phyloP scores from a whole-genome alignment of 192 early-diverging fungal species.

The Helicostylum pulchrum region DNA sequence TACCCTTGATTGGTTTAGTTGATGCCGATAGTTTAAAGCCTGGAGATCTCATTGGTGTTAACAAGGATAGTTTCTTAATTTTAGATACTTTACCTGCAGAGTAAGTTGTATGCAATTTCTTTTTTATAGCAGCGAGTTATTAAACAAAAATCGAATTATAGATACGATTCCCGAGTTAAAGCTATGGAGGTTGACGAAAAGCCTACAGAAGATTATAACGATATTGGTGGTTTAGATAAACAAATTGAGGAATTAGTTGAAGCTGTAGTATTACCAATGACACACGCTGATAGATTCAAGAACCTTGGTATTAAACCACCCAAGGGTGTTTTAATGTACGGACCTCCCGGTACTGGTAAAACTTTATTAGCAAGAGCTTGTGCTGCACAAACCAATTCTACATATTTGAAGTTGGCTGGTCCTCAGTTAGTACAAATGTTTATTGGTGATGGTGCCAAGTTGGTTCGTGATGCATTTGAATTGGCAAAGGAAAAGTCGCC shows the following conservation, averaged over 20 bases:
- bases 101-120: slow-evolving; percentile 42
- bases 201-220: slow-evolving; percentile 96
- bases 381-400: slow-evolving; percentile 94
- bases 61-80: slow-evolving; percentile 96
- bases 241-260: slow-evolving; percentile 87
- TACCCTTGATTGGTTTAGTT: slow-evolving; percentile 96
- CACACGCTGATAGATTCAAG: slow-evolving; percentile 82
- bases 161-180: slow-evolving; percentile 96
- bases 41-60: slow-evolving; percentile 96
- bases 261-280: slow-evolving; percentile 85
- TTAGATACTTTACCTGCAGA: slow-evolving; percentile 95
- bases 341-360: slow-evolving; percentile 83
- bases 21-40: slow-evolving; percentile 85
- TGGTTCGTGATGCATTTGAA: slow-evolving; percentile 96
- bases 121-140: neutral
- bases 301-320: slow-evolving; percentile 84
- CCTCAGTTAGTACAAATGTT: slow-evolving; percentile 98
- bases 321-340: slow-evolving; percentile 84
- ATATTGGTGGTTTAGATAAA: slow-evolving; percentile 88
- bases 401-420: slow-evolving; percentile 94
- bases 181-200: slow-evolving; percentile 99
- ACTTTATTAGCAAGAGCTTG: slow-evolving; percentile 97
- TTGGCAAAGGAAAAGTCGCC: slow-evolving; percentile 98
- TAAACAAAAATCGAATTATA: slow-evolving; percentile 12
- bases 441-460: slow-evolving; percentile 96